Evolutionary conservation across 495 filamentous ascomycete genomes (phyloP).

Genomic region (Trichoderma parareesei): DNA sequence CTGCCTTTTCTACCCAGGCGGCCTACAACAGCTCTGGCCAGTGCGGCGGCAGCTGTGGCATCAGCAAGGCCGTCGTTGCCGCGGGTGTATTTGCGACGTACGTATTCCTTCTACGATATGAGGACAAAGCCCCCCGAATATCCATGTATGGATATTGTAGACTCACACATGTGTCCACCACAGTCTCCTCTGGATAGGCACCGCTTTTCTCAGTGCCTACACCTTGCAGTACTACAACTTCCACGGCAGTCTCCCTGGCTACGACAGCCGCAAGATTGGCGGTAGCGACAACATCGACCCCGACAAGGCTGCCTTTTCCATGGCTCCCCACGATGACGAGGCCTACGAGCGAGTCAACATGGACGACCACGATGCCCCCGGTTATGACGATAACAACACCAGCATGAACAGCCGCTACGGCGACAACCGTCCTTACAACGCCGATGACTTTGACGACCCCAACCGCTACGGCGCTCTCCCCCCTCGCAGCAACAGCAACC

Average conservation of each 20-base stretch:
- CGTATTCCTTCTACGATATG: conserved; percentile 20
- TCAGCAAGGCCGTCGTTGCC: conserved; percentile 72
- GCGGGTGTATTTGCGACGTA: conserved; percentile 79
- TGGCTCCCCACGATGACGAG: conserved; percentile 47
- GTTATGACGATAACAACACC: conserved; percentile 14
- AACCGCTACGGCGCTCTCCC: conserved; percentile 21
- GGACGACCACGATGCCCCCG: conserved; percentile 33
- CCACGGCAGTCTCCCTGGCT: conserved; percentile 67
- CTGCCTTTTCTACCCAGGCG: conserved; percentile 69
- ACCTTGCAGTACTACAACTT: conserved; percentile 69
- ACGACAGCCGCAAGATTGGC: conserved; percentile 40
- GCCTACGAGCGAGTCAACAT: conserved; percentile 40
- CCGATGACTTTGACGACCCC: conserved; percentile 21
- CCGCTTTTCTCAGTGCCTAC: conserved; percentile 68
- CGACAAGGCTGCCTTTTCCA: conserved; percentile 50
- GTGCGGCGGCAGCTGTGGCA: conserved; percentile 50
- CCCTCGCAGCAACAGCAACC: conserved; percentile 17
- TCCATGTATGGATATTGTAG: conserved; percentile 12
- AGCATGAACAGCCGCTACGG: conserved; percentile 11
- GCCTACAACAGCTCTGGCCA: conserved; percentile 48
- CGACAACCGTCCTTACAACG: conserved; percentile 12
- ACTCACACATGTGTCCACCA: background rate
- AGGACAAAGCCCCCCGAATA: background rate
- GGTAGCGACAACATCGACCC: conserved; percentile 47
- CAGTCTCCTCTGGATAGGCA: conserved; percentile 68